Percentiles rank a stretch among this genome's conserved stretches.
phyloP scores from a whole-genome alignment of 139 green algal genomes.

The Chlamydomonas sp. region DNA sequence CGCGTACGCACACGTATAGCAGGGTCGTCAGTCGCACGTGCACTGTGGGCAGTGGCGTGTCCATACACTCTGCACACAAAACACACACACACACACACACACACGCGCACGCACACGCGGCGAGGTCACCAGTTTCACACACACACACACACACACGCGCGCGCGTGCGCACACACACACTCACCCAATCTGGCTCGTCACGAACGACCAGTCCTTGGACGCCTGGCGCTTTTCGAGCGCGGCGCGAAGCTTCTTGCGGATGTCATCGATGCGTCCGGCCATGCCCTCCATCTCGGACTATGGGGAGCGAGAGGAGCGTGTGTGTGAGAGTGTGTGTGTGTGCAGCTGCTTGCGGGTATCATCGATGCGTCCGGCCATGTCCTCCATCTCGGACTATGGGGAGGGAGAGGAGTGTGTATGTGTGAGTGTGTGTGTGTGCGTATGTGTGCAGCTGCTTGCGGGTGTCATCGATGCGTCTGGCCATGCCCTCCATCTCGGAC shows the following conservation, averaged over 20 bases:
- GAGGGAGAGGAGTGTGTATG: background rate
- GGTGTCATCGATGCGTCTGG: constrained; percentile 85
- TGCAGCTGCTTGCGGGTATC: constrained; percentile 71
- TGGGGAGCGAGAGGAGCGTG: background rate
- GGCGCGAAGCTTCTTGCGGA: constrained; percentile 70
- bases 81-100: too few relatives aligned
- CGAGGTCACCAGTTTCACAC: too few relatives aligned
- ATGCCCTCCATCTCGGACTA: constrained; percentile 89
- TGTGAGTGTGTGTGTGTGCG: constrained; percentile 14
- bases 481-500: constrained; percentile 91
- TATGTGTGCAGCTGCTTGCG: constrained; percentile 61
- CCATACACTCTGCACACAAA: too few relatives aligned
- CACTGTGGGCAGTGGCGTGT: too few relatives aligned
- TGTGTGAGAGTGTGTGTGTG: constrained; percentile 15
- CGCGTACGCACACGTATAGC: too few relatives aligned
- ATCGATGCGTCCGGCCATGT: constrained; percentile 93
- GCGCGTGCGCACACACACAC: too few relatives aligned
- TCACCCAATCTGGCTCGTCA: constrained; percentile 89
- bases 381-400: constrained; percentile 74
- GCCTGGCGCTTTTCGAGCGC: constrained; percentile 58
- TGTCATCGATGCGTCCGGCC: constrained; percentile 85
- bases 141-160: too few relatives aligned
- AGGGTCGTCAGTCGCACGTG: too few relatives aligned
- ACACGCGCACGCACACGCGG: too few relatives aligned
- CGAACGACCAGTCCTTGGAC: constrained; percentile 85